phyloP scores from a whole-genome alignment of 192 early-diverging fungal species.

The Podila minutissima region DNA sequence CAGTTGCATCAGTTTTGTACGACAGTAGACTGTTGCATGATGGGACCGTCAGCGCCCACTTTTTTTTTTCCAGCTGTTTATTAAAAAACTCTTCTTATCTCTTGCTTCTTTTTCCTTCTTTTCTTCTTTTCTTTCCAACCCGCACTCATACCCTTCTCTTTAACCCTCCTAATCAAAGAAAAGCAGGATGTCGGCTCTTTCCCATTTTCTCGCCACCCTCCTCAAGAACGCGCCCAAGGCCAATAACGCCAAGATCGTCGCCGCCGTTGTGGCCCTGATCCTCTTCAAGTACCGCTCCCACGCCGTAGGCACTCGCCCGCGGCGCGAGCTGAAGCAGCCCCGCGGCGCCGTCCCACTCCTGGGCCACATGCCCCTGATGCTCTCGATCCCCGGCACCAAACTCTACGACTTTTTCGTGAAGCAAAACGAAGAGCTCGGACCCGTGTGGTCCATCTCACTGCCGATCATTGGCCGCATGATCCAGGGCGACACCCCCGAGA shows the following conservation, averaged over 20 bases:
- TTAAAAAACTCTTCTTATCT: too few relatives aligned
- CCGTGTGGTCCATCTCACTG: slow-evolving; percentile 26
- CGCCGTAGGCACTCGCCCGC: slow-evolving; percentile 20
- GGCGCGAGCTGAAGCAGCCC: slow-evolving; percentile 19
- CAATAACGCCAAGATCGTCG: slow-evolving; percentile 13
- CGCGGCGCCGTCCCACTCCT: slow-evolving; percentile 17
- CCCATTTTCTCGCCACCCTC: neutral
- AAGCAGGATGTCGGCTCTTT: too few relatives aligned
- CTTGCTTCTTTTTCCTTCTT: too few relatives aligned
- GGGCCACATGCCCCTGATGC: slow-evolving; percentile 17
- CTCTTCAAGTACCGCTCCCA: slow-evolving; percentile 29
- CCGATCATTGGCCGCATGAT: slow-evolving; percentile 24
- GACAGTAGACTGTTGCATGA: too few relatives aligned
- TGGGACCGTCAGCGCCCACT: too few relatives aligned
- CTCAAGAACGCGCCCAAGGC: slow-evolving; percentile 3
- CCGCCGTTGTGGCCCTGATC: slow-evolving; percentile 1
- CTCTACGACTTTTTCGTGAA: slow-evolving; percentile 26
- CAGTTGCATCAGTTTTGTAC: too few relatives aligned
- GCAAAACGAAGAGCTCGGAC: slow-evolving; percentile 14
- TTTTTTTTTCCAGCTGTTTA: too few relatives aligned
- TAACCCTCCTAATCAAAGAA: neutral
- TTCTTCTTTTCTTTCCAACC: neutral
- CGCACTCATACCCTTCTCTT: neutral
- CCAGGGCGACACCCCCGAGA: slow-evolving; percentile 16
- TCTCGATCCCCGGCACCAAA: slow-evolving; percentile 15